These are phyloP conservation scores for Leccinum solheimii DNA, from an alignment of 1,284 basidiomycete genomes.

Conservation along the genomic window DNA sequence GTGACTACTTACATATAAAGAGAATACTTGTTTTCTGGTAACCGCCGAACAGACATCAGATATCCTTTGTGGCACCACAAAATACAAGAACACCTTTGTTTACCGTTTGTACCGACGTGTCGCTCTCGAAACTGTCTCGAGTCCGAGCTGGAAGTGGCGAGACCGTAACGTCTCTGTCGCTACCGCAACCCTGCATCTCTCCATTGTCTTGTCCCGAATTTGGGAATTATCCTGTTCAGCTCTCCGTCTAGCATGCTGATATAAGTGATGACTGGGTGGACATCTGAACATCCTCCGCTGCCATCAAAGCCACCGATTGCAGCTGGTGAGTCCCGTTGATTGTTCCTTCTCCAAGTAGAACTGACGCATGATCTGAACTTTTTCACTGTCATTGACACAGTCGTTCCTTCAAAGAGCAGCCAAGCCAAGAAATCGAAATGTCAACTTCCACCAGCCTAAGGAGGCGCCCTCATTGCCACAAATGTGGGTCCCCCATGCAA, in stretches of 20 bases:
- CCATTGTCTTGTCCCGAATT: slow-evolving; percentile 24
- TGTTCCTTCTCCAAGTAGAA: slow-evolving; percentile 1
- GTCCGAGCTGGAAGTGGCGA: neutral
- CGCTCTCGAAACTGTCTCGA: neutral
- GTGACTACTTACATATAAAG: slow-evolving; percentile 2
- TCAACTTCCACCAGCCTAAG: slow-evolving; percentile 33
- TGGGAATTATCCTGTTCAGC: slow-evolving; percentile 21
- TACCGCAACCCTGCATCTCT: slow-evolving; percentile 20
- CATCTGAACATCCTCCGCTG: slow-evolving; percentile 19
- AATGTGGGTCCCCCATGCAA: slow-evolving; percentile 36
- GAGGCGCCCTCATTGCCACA: slow-evolving; percentile 37
- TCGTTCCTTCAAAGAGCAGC: slow-evolving; percentile 5
- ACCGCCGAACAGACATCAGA: neutral
- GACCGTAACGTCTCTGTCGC: slow-evolving; percentile 17
- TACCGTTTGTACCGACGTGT: slow-evolving; percentile 2
- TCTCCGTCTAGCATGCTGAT: slow-evolving; percentile 12
- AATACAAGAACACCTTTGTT: slow-evolving; percentile 33
- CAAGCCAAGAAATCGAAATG: slow-evolving; percentile 19
- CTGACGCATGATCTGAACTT: slow-evolving; percentile 3
- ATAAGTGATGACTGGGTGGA: slow-evolving; percentile 24
- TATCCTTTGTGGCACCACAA: neutral
- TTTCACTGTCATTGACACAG: slow-evolving; percentile 1
- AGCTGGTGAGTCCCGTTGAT: slow-evolving; percentile 24
- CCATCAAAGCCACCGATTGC: slow-evolving; percentile 25
- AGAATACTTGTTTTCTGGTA: slow-evolving; percentile 10